These are phyloP conservation scores for Suillus brevipes DNA, from an alignment of 768 basidiomycete species.

Conservation along the genomic window DNA sequence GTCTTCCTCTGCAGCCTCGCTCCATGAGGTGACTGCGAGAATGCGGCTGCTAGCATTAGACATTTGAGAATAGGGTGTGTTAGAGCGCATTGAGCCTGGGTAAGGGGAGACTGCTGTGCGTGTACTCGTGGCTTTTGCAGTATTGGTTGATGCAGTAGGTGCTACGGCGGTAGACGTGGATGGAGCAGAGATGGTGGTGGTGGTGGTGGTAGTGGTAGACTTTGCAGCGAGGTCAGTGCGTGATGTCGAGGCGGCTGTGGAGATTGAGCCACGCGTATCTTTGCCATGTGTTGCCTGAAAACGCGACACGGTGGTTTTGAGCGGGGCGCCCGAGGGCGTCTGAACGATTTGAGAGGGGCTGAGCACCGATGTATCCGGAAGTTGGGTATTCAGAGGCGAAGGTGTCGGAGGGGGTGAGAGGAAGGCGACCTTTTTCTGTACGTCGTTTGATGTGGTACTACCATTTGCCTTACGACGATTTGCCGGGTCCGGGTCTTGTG, in stretches of 20 bases:
- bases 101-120: conserved; percentile 67
- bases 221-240: conserved; percentile 60
- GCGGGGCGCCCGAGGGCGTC: conserved; percentile 30
- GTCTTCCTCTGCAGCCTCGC: conserved; percentile 92
- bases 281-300: conserved; percentile 75
- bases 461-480: conserved; percentile 42
- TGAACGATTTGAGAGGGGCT: conserved; percentile 28
- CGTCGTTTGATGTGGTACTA: conserved; percentile 41
- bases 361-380: conserved; percentile 47
- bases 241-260: conserved; percentile 59
- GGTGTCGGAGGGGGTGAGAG: conserved; percentile 79
- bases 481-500: conserved; percentile 23
- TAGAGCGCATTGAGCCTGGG: conserved; percentile 72
- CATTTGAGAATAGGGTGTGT: conserved; percentile 81
- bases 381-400: conserved; percentile 41
- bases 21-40: conserved; percentile 82
- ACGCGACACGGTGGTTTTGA: conserved; percentile 73
- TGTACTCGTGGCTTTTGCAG: conserved; percentile 57
- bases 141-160: conserved; percentile 54
- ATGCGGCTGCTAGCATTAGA: conserved; percentile 72
- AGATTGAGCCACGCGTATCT: conserved; percentile 64
- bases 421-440: conserved; percentile 86
- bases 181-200: conserved; percentile 51
- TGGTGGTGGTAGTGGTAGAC: conserved; percentile 42
- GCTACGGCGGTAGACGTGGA: conserved; percentile 62